Evolutionary conservation across 2,329 filamentous ascomycete genomes (phyloP), one percentile per base, ranked within the genome.

Genomic region (Fusarium poae): DNA sequence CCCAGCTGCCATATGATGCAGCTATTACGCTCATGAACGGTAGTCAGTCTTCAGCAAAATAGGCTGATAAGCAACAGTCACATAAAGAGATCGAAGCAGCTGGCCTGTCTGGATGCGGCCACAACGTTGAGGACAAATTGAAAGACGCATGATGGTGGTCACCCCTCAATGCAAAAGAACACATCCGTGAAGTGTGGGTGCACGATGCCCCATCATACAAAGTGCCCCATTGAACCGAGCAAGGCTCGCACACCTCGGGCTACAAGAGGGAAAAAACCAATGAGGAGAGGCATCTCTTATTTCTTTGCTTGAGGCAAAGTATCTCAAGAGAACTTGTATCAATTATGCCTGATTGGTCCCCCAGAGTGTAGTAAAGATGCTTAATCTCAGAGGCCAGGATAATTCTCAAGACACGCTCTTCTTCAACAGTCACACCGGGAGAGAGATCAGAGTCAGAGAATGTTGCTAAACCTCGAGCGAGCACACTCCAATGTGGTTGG

Each of bases 181-280:
- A 64, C 63, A 62, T 63, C 65, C 42, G 51, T 60, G 50, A 59
- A 68, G 63, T 68, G 63, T 70, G 67, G 69, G 60, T 66, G 71
- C 66, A 73, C 67, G 54, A 65, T 64, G 68, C 57, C 58, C 65
- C 67, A 67, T 71, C 46, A 57, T 67, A 65, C 71, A 70, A 70
- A 72, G 60, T 51, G 69, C 58, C 68, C 68, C 68, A 60, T 73
- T 58, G 53, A 69, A 63, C 49, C 63, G 60, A 73, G 60, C 57
- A 52, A 53, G 50, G 57, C 48, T 64, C 59, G 54, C 62, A 53
- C 48, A 51, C 48, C 48, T 39, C 34, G 18, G 48, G 23, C 23
- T 51, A 18, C 15, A 51, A 29, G 12, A 27, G n/a, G n/a, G 5
- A 37, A 51, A 51, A 51, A 27, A 29, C 48, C 12, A 18, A 40